Evolutionary conservation across 768 basidiomycete genomes (phyloP).

Genomic region (Lyophyllum semitale): DNA sequence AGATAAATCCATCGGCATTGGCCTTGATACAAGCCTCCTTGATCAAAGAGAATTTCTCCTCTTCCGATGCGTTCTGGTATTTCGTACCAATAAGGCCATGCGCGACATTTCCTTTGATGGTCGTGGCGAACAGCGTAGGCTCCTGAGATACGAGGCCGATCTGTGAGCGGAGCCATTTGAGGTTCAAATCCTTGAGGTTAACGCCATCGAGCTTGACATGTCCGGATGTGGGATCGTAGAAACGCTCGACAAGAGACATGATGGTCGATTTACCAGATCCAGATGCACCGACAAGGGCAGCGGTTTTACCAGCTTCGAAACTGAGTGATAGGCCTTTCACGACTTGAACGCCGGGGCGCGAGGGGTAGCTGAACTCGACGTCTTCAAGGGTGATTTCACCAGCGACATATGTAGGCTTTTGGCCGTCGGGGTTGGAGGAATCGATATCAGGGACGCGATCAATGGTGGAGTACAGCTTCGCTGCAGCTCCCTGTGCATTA

Average conservation of each 20-base stretch:
- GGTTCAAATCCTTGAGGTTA: constrained; percentile 73
- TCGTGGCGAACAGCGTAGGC: constrained; percentile 82
- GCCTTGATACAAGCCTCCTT: constrained; percentile 87
- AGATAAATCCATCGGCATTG: constrained; percentile 88
- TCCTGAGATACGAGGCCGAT: constrained; percentile 91
- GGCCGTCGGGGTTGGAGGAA: constrained; percentile 66
- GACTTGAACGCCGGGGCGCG: constrained; percentile 78
- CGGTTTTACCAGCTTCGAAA: constrained; percentile 78
- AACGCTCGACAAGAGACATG: constrained; percentile 80
- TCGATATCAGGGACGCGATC: constrained; percentile 88
- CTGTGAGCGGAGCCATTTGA: constrained; percentile 85
- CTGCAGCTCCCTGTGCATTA: constrained; percentile 85
- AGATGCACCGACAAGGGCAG: constrained; percentile 77
- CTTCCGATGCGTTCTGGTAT: constrained; percentile 65
- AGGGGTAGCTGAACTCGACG: constrained; percentile 85
- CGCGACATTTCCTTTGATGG: constrained; percentile 80
- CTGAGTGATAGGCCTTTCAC: constrained; percentile 67
- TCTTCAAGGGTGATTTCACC: constrained; percentile 78
- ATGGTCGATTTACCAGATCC: constrained; percentile 81
- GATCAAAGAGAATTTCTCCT: constrained; percentile 75
- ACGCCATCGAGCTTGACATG: constrained; percentile 72
- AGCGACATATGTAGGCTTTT: constrained; percentile 63
- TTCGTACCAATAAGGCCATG: constrained; percentile 81
- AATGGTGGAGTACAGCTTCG: constrained; percentile 86
- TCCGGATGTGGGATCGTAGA: constrained; percentile 81